Evolutionary conservation across 208 protist genomes (phyloP), one percentile per base, ranked within the genome.

Genomic region (Leishmania lainsoni): DNA sequence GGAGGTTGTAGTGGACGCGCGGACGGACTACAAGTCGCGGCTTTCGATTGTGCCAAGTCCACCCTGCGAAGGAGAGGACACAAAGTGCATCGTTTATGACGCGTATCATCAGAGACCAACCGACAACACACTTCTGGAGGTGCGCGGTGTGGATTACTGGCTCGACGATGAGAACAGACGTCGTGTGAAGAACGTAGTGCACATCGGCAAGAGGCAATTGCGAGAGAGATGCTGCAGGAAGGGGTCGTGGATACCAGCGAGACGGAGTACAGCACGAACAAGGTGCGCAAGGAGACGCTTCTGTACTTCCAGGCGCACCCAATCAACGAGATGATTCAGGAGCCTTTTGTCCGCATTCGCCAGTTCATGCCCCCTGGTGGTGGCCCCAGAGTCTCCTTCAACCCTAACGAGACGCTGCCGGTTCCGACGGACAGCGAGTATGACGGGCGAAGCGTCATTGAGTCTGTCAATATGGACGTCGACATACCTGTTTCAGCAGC

Each of bases 281-380:
- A 76, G 54, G 83, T 97, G 0, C 91, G 94, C 1, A 95, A 92
- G 65, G 91, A 96, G 78, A 94, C 90, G 66, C 82, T 97, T 42
- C 88, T 96, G 8, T 97, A 95, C 86, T 95, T 93, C 81, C 91
- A 96, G 75, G 86, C 89, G 42, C 91, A 96, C 80, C 94, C 94
- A 17, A 94, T 96, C 49, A 97, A 97, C 78, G 94, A 97, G 81
- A 97, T 96, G 92, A 97, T 97, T 59, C 92, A 95, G 76, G 92
- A 96, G 75, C 74, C 87, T 0, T 96, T 93, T 84, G 94, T 96
- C n/a, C 94, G 94, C 49, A 89, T 97, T 52, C 90, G 90, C 22
- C 63, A 87, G 76, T 79, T 95, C 35, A 35, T 86, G 70, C 89
- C 88, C 0, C 79, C 83, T 10, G 85, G 78, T 49, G 89, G 88